phyloP scores from a whole-genome alignment of 768 basidiomycete genomes.

The Podaxis mareebaensis region DNA sequence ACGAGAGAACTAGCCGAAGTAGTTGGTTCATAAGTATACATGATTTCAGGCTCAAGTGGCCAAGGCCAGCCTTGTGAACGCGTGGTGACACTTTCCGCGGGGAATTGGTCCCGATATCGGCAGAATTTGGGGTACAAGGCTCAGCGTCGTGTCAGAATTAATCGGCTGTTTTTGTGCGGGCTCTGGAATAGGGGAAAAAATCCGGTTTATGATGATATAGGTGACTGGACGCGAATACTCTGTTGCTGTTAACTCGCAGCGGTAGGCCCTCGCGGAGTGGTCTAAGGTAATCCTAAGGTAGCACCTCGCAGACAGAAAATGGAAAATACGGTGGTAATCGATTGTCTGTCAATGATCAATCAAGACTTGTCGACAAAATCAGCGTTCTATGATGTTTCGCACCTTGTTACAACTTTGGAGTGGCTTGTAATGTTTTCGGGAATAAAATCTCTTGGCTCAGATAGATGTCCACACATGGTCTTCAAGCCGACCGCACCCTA shows the following conservation, averaged over 20 bases:
- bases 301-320: not conserved
- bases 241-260: not conserved
- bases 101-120: conserved; percentile 4
- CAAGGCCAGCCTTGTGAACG: not conserved
- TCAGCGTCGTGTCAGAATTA: not conserved
- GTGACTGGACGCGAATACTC: not conserved
- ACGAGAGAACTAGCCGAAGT: not conserved
- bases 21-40: not conserved
- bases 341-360: not conserved
- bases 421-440: no score
- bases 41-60: not conserved
- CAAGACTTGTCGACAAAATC: not conserved
- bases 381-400: not conserved
- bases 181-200: not conserved
- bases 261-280: not conserved
- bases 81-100: not conserved
- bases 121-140: not conserved
- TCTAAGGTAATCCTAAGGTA: no score
- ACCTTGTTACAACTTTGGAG: not conserved
- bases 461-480: not conserved
- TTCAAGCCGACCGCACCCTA: not conserved
- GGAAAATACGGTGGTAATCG: not conserved
- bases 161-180: not conserved
- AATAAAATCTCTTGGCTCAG: not conserved
- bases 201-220: not conserved